Evolutionary conservation across 2,329 filamentous ascomycete species (phyloP), one percentile per base, ranked within the genome.

Genomic region (Ascochyta rabiei): DNA sequence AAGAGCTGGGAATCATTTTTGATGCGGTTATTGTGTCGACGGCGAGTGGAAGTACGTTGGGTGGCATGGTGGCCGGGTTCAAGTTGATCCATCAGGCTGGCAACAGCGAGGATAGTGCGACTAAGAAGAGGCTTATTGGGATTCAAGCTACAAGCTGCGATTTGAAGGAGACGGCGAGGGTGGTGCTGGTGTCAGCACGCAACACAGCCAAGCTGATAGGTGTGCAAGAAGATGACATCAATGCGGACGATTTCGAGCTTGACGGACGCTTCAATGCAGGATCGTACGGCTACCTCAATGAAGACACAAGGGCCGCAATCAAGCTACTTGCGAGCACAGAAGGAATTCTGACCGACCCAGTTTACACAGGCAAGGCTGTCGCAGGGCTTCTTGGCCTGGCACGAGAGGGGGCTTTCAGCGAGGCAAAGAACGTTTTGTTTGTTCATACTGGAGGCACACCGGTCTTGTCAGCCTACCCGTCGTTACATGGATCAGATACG

Each of bases 311-410:
- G 2, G 30, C 30, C 4, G 52, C 52, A 2, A 55, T 55, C 19
- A 55, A 46, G 24, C 28, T 50, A 12, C 10, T 55, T 18, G 52
- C 52, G 2, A 42, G 15, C 3, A 55, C 40, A 1, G 52, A 55
- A 24, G 52, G 52, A 2, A 55, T 55, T 2, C 8, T 55, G 26
- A 55, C 52, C 2, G 52, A 55, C 12, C 46, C 52, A 1, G 52
- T 55, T 4, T 55, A 55, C 19, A 55, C 52, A 5, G 52, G 52
- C 23, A 55, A 55, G 26, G 52, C 52, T 5, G 18, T 55, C 2
- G 46, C 52, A n/a, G 52, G 52, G 4, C 46, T 55, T 1, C 35
- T 55, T 4, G 46, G 41, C 3, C 24, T 55, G 1, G 41, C 15
- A 19, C 33, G 41, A 24, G 52, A 55, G 21, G 52, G 46, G 5